Evolutionary conservation across 441 rosid species (phyloP).

Genomic region (Erodium texanum): DNA sequence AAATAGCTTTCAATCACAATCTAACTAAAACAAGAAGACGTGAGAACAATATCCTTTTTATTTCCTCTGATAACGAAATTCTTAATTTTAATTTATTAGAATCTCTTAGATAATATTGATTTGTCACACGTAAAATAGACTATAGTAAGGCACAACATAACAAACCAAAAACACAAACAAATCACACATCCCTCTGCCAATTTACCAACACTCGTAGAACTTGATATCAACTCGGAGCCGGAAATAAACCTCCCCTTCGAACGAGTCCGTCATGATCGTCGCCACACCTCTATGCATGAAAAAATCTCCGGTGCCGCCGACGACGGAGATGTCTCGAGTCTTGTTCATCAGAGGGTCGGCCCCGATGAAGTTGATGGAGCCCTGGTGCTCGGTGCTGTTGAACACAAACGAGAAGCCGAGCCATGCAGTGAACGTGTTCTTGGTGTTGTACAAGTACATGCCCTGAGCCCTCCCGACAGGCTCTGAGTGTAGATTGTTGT

Average conservation of each 20-base stretch:
- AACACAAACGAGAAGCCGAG: conserved; percentile 60
- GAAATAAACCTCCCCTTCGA: conserved; percentile 72
- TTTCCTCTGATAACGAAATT: no score
- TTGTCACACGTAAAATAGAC: no score
- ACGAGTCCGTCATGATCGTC: conserved; percentile 63
- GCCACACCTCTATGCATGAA: conserved; percentile 80
- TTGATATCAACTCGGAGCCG: conserved; percentile 61
- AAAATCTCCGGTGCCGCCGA: conserved; percentile 87
- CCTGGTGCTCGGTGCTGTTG: conserved; percentile 48
- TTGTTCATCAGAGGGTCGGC: conserved; percentile 72
- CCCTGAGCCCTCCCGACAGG: conserved; percentile 84
- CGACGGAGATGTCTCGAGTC: conserved; percentile 66
- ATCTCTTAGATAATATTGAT: no score
- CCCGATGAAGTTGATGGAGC: conserved; percentile 61
- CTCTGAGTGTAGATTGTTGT: conserved; percentile 51
- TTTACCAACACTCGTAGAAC: conserved; percentile 64
- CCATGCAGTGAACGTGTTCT: conserved; percentile 61
- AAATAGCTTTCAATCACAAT: no score
- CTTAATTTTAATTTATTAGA: no score
- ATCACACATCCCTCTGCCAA: no score
- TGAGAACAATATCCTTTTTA: no score
- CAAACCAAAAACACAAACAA: no score
- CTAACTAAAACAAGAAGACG: no score
- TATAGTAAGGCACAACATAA: no score
- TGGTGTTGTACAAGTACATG: conserved; percentile 61